A percentile compares a stretch with the other conserved stretches of the same genome.
Conservation (phyloP, 2,329 filamentous ascomycete species). For the Ophiostoma sp. region DNA sequence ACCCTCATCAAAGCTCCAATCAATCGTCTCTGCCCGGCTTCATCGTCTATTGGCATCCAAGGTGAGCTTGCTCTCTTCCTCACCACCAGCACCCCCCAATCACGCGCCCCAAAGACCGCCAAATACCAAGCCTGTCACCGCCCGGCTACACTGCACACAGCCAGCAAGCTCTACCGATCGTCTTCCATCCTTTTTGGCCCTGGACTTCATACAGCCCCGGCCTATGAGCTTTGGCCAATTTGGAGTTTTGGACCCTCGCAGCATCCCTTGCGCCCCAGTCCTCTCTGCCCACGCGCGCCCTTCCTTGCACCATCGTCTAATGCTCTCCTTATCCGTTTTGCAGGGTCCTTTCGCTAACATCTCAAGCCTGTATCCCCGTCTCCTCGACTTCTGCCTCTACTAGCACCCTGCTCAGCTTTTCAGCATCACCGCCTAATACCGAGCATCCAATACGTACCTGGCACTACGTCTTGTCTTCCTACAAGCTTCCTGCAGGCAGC, state of each 20-base stretch:
- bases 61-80: background rate
- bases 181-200: background rate
- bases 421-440: background rate
- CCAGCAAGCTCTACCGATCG: background rate
- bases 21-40: background rate
- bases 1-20: background rate
- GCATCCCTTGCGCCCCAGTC: background rate
- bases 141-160: background rate
- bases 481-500: background rate
- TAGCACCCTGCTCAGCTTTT: background rate
- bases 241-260: background rate
- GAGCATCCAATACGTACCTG: background rate
- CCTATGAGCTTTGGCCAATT: background rate
- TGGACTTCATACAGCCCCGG: background rate
- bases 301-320: background rate
- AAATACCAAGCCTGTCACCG: background rate
- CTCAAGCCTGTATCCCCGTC: background rate
- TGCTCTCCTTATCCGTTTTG: background rate
- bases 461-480: background rate
- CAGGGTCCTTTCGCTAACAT: background rate
- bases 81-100: background rate
- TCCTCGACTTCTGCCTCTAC: background rate
- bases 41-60: background rate
- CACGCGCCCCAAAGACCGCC: background rate
- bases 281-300: background rate